These are phyloP conservation scores for Cystobasidium slooffiae DNA, from an alignment of 1,284 basidiomycete species.

Conservation along the genomic window DNA sequence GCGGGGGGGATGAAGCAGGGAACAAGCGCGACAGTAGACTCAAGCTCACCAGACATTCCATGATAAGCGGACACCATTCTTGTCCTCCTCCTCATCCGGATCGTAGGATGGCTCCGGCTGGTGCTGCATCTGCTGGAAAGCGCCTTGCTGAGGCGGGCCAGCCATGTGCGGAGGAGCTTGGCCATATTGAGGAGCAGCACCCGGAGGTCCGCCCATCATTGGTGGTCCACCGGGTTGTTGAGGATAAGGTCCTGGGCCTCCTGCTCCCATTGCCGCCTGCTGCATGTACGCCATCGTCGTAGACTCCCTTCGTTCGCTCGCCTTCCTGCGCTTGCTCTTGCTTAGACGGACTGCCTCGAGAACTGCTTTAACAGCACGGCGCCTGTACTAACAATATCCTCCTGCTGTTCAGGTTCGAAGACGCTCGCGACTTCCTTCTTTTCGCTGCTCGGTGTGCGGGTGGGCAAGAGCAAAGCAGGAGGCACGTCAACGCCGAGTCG, in stretches of 20 bases:
- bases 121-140: constrained; percentile 35
- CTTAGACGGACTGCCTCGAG: constrained; percentile 4
- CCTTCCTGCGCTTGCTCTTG: neutral
- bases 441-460: too few species aligned
- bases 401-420: neutral
- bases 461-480: too few species aligned
- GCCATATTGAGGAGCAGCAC: constrained; percentile 31
- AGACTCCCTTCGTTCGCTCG: neutral
- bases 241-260: constrained; percentile 18
- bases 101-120: constrained; percentile 37
- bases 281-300: constrained; percentile 27
- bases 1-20: neutral
- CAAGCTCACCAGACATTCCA: constrained; percentile 79
- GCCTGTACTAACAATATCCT: neutral
- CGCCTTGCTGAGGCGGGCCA: constrained; percentile 20
- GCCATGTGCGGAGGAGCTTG: constrained; percentile 21
- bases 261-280: constrained; percentile 11
- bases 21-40: neutral
- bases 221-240: constrained; percentile 22
- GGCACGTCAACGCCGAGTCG: too few species aligned
- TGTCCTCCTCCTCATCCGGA: constrained; percentile 52
- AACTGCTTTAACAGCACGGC: neutral
- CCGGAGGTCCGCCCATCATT: constrained; percentile 32
- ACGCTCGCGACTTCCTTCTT: too few species aligned
- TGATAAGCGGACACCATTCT: constrained; percentile 61